A percentile compares a stretch with the other conserved stretches of the same genome.
Conservation (phyloP, 2,329 filamentous ascomycete species). For the Pseudogymnoascus sp. region DNA sequence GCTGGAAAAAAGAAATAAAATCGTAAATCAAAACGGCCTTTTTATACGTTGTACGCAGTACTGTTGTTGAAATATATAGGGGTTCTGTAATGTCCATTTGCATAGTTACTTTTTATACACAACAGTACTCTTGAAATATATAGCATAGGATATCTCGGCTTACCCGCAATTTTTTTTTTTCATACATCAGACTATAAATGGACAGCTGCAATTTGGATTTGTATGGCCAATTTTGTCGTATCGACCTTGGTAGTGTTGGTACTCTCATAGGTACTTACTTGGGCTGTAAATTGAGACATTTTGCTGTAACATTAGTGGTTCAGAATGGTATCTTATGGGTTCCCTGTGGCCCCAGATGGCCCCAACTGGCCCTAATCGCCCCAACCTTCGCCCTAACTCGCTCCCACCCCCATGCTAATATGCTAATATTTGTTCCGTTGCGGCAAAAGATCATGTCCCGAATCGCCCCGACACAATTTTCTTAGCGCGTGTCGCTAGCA, state of each 20-base stretch:
- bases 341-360: neutral
- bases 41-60: too few species aligned
- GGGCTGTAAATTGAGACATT: constrained; percentile 1
- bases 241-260: neutral
- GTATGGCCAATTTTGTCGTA: neutral
- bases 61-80: neutral
- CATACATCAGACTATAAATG: neutral
- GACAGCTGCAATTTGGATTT: neutral
- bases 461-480: constrained; percentile 4
- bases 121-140: neutral
- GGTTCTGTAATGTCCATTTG: neutral
- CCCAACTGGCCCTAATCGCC: neutral
- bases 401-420: neutral
- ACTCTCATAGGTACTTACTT: neutral
- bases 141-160: neutral
- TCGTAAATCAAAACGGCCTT: neutral
- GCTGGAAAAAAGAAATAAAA: neutral
- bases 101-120: neutral
- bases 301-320: constrained; percentile 2
- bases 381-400: neutral
- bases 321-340: neutral
- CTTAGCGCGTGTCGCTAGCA: constrained; percentile 8
- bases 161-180: neutral
- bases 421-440: constrained; percentile 1
- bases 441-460: constrained; percentile 3